Base-by-base conservation (phyloP, 106 monocot species). In the Vanilla planifolia region DNA sequence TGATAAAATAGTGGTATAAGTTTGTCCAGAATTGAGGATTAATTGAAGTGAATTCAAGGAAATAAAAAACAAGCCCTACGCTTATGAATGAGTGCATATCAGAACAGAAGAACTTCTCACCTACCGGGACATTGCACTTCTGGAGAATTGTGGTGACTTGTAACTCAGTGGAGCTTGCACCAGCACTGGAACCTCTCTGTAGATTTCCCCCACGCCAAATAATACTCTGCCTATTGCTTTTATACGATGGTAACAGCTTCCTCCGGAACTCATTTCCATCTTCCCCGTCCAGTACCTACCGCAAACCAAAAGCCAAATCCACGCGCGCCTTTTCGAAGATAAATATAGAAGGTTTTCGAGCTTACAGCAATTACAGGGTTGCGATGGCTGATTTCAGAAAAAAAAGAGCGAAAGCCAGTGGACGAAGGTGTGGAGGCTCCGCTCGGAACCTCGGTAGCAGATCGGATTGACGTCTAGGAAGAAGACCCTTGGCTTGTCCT, bases 221-320 rank as follows among this genome's bases (percentile, higher is more conserved):
- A 25, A 51, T 41, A 22, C 43, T 77, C 56, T 71, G 86, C 70
- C 87, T 61, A 46, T 88, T 81, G 7, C 82, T 84, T 64, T 98
- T 98, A 52, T 98, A 98, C 24, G 98, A 92, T 13, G 98, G 92
- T 68, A 98, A 22, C 61, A 98, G 55, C 58, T 24, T 55, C 79
- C 82, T 84, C 55, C 92, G 63, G 53, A 75, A 98, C 69, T 88
- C 92, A 39, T 92, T 92, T 55, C 77, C 84, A 0, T 69, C 67
- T 29, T 98, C 88, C 21, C 92, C 98, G 61, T 98, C 98, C 50
- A 98, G 47, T 36, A 92, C 98, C 98, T 98, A 66, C 20, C 25
- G 61, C 3, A 45, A 33, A 41, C 25, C 5, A 2, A 13, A 15
- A 53, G 8, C 15, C 36, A n/a, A n/a, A n/a, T n/a, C n/a, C n/a